These are phyloP conservation scores for Zygnema cylindricum DNA, from an alignment of 139 green algal species.

Conservation along the genomic window DNA sequence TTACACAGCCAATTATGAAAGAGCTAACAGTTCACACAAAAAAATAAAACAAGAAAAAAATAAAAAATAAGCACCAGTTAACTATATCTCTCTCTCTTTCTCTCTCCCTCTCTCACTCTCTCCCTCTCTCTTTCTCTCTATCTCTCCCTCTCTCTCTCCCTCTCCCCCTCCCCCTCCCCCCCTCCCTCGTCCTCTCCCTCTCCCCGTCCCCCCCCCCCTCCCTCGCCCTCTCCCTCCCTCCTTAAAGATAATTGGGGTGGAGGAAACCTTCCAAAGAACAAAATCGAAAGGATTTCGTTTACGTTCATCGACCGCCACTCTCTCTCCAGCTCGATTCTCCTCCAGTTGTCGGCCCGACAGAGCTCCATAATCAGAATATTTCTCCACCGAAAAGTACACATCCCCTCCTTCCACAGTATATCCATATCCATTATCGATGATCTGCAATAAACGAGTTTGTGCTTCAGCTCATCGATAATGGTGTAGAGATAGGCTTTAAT, in stretches of 20 bases:
- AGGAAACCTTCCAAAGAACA: constrained; percentile 79
- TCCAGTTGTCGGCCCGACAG: constrained; percentile 86
- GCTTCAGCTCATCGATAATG: no score
- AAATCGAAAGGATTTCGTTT: constrained; percentile 94
- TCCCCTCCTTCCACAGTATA: constrained; percentile 84
- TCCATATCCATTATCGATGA: constrained; percentile 88
- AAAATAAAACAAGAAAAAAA: no score
- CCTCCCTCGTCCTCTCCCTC: not conserved
- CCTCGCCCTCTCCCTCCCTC: not conserved
- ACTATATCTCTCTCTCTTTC: no score
- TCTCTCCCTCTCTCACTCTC: no score
- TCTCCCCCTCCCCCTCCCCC: not conserved
- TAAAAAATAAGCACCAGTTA: no score
- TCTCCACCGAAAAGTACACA: constrained; percentile 93
- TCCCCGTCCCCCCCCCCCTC: not conserved
- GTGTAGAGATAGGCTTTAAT: no score
- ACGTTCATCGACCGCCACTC: constrained; percentile 83
- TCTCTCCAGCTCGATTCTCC: constrained; percentile 83
- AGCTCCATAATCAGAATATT: constrained; percentile 82
- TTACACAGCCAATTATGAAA: no score
- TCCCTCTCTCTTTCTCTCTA: no score
- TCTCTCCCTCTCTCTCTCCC: not conserved
- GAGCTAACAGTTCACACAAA: no score
- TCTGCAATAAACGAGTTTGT: no score
- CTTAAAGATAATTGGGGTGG: not conserved